A percentile compares a stretch with the other conserved stretches of the same genome.
Evolutionary conservation across 1,284 basidiomycete genomes (phyloP).

Genomic region (Agroathelia rolfsii): DNA sequence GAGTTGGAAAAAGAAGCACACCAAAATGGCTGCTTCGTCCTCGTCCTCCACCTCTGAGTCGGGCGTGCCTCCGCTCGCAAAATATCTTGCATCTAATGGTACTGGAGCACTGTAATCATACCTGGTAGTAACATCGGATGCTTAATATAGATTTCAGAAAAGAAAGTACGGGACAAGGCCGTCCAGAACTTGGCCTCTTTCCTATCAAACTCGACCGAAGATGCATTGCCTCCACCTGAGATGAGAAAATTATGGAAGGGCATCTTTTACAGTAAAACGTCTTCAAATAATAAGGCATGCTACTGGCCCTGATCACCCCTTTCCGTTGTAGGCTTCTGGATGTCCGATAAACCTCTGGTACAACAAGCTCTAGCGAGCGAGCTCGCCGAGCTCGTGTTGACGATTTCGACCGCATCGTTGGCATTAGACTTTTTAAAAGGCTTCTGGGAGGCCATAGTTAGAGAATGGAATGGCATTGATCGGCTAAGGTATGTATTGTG

Average conservation of each 20-base stretch:
- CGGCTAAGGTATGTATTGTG: slow-evolving; percentile 72
- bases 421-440: slow-evolving; percentile 75
- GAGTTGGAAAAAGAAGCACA: too few relatives aligned
- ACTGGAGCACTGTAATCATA: too few relatives aligned
- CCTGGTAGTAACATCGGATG: too few relatives aligned
- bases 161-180: slow-evolving; percentile 83
- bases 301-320: too few relatives aligned
- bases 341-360: slow-evolving; percentile 97
- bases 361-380: slow-evolving; percentile 88
- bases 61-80: slow-evolving; percentile 78
- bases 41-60: slow-evolving; percentile 20
- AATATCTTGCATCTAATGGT: slow-evolving; percentile 89
- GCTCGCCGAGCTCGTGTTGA: slow-evolving; percentile 72
- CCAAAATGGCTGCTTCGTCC: slow-evolving; percentile 22
- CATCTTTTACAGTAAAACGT: slow-evolving; percentile 91
- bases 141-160: too few relatives aligned
- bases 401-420: slow-evolving; percentile 48
- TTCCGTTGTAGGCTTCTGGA: slow-evolving; percentile 78
- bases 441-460: slow-evolving; percentile 84
- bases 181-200: slow-evolving; percentile 71
- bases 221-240: slow-evolving; percentile 58
- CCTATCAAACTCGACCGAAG: slow-evolving; percentile 51
- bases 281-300: too few relatives aligned
- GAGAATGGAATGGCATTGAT: slow-evolving; percentile 92
- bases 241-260: slow-evolving; percentile 97